These are phyloP conservation scores for Meyerozyma guilliermondii DNA, from an alignment of 1,139 yeast species.

Conservation along the genomic window DNA sequence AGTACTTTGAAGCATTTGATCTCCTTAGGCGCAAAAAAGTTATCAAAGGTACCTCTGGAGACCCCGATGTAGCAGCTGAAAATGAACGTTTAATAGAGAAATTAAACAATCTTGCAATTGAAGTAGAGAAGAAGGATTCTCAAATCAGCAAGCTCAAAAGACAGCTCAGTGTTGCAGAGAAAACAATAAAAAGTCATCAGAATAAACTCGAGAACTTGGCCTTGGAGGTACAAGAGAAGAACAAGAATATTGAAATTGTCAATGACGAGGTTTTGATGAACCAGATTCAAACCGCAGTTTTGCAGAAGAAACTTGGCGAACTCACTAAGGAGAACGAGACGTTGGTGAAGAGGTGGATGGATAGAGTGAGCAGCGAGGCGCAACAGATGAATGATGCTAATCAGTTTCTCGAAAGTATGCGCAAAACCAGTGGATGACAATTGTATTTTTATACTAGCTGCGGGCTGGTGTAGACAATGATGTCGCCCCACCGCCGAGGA, in stretches of 20 bases:
- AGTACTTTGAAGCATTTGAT: slow-evolving; percentile 30
- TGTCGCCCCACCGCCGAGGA: slow-evolving; percentile 69
- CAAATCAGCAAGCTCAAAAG: slow-evolving; percentile 8
- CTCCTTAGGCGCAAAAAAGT: slow-evolving; percentile 15
- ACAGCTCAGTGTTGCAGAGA: slow-evolving; percentile 15
- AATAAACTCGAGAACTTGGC: slow-evolving; percentile 27
- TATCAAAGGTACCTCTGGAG: slow-evolving; percentile 6
- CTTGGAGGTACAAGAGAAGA: slow-evolving; percentile 50
- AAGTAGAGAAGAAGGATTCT: slow-evolving; percentile 18
- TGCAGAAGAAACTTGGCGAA: slow-evolving; percentile 38
- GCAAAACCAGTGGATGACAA: background rate
- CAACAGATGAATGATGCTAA: slow-evolving; percentile 56
- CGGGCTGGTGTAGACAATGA: slow-evolving; percentile 45
- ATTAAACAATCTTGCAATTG: slow-evolving; percentile 21
- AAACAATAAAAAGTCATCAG: slow-evolving; percentile 19
- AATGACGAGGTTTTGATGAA: slow-evolving; percentile 69
- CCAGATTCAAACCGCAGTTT: slow-evolving; percentile 66
- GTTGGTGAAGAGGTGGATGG: slow-evolving; percentile 58
- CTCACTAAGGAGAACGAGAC: slow-evolving; percentile 47
- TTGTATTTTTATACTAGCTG: background rate
- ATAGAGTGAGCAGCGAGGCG: slow-evolving; percentile 52
- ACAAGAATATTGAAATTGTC: slow-evolving; percentile 52
- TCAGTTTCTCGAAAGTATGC: slow-evolving; percentile 25
- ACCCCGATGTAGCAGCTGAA: slow-evolving; percentile 8
- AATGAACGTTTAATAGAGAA: slow-evolving; percentile 16